These are phyloP conservation scores for Pharnaceum exiguum DNA, from an alignment of 148 eudicot genomes.

Conservation along the genomic window DNA sequence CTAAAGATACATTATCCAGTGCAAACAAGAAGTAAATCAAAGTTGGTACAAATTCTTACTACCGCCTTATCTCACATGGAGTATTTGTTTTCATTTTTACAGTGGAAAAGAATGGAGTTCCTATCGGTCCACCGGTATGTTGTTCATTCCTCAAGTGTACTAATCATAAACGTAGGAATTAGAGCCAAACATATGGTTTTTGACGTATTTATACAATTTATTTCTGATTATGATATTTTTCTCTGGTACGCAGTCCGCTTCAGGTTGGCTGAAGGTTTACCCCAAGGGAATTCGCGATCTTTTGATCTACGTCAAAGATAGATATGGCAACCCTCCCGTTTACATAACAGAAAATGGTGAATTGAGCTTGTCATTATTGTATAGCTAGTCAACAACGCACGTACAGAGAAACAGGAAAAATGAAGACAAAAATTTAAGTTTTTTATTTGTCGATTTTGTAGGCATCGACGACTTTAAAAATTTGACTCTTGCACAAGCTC, in stretches of 20 bases:
- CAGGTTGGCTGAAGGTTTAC: constrained; percentile 15
- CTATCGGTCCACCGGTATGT: constrained; percentile 25
- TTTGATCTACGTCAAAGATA: constrained; percentile 26
- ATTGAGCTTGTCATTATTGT: not conserved
- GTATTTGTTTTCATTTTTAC: not conserved
- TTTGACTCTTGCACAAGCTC: constrained; percentile 31
- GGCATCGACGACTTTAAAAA: constrained; percentile 39
- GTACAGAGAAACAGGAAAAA: too few species aligned
- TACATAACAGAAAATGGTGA: constrained; percentile 63
- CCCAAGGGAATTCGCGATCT: constrained; percentile 36
- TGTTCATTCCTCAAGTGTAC: not conserved
- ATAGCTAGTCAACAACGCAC: too few species aligned
- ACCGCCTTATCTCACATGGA: not conserved
- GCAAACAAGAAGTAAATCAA: not conserved
- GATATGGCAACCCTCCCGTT: constrained; percentile 37
- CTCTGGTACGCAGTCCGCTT: constrained; percentile 4
- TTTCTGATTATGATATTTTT: not conserved
- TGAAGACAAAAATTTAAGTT: too few species aligned
- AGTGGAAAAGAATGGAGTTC: constrained; percentile 21
- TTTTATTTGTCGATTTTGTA: not conserved
- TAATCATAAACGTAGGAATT: not conserved
- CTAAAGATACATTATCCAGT: not conserved
- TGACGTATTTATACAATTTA: not conserved
- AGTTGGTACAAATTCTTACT: not conserved
- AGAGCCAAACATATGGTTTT: not conserved